Conservation (phyloP, 306 rosid genomes). For the Glycine soja region DNA sequence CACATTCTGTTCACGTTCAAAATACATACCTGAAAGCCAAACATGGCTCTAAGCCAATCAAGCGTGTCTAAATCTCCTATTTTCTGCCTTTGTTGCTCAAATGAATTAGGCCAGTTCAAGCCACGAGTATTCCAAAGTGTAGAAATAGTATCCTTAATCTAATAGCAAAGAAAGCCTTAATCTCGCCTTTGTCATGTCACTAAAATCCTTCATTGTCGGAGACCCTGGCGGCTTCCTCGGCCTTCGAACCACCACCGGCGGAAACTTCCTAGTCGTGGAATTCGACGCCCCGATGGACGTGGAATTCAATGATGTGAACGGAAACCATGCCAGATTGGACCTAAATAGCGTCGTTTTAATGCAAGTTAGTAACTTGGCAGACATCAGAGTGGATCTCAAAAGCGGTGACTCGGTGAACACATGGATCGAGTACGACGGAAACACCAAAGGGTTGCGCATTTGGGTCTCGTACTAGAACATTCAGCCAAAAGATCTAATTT, state of each 20-base stretch:
- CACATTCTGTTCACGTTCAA: no score
- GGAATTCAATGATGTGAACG: constrained; percentile 77
- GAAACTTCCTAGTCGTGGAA: constrained; percentile 70
- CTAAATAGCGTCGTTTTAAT: constrained; percentile 70
- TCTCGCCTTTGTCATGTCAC: constrained; percentile 75
- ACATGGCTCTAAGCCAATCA: no score
- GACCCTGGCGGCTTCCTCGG: constrained; percentile 75
- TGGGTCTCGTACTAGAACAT: constrained; percentile 85
- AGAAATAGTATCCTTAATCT: no score
- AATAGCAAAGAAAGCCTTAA: no score
- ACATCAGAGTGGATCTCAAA: constrained; percentile 71
- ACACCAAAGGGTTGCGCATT: constrained; percentile 52
- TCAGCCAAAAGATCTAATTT: constrained; percentile 69
- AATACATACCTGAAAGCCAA: no score
- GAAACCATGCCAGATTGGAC: constrained; percentile 90
- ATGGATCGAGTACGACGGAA: constrained; percentile 83
- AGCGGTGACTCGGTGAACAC: constrained; percentile 74
- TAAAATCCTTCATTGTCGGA: constrained; percentile 59
- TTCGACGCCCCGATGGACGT: constrained; percentile 90
- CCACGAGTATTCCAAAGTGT: no score
- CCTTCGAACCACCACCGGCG: constrained; percentile 44
- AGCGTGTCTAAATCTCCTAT: no score
- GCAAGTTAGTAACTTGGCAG: constrained; percentile 60
- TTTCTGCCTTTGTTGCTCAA: no score
- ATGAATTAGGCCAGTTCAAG: no score